Conservation (phyloP, 352 stramenopile species). For the Phytopythium delawarense region DNA sequence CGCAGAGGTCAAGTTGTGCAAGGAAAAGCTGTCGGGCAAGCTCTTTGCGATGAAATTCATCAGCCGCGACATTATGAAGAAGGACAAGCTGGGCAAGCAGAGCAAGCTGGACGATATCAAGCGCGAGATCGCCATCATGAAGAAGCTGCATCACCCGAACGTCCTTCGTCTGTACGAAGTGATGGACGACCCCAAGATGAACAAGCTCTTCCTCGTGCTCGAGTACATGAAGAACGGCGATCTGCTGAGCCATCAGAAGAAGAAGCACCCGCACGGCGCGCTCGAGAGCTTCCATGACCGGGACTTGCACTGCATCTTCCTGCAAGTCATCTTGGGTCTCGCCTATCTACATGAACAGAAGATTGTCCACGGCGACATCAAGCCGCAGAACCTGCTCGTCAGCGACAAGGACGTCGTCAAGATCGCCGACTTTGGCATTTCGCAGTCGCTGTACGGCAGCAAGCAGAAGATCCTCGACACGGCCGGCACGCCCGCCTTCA, state of each 20-base stretch:
- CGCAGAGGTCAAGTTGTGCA: constrained; percentile 89
- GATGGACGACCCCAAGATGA: constrained; percentile 93
- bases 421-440: constrained; percentile 91
- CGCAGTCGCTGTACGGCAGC: constrained; percentile 75
- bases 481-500: constrained; percentile 89
- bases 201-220: constrained; percentile 96
- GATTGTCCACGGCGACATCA: constrained; percentile 86
- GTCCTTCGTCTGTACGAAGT: constrained; percentile 93
- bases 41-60: constrained; percentile 88
- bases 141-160: constrained; percentile 95
- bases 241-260: constrained; percentile 69
- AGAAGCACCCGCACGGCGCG: constrained; percentile 40
- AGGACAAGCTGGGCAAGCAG: constrained; percentile 75
- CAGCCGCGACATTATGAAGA: constrained; percentile 85
- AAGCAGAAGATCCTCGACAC: constrained; percentile 79
- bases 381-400: constrained; percentile 87
- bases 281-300: constrained; percentile 52
- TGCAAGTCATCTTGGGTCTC: constrained; percentile 77
- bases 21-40: constrained; percentile 70
- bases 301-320: constrained; percentile 65
- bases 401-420: constrained; percentile 87
- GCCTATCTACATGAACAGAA: constrained; percentile 89
- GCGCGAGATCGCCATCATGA: constrained; percentile 97
- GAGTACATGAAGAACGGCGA: constrained; percentile 93
- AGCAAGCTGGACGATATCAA: constrained; percentile 87